Base-by-base conservation (phyloP, 2,329 filamentous ascomycete genomes). In the Nemania bipapillata region DNA sequence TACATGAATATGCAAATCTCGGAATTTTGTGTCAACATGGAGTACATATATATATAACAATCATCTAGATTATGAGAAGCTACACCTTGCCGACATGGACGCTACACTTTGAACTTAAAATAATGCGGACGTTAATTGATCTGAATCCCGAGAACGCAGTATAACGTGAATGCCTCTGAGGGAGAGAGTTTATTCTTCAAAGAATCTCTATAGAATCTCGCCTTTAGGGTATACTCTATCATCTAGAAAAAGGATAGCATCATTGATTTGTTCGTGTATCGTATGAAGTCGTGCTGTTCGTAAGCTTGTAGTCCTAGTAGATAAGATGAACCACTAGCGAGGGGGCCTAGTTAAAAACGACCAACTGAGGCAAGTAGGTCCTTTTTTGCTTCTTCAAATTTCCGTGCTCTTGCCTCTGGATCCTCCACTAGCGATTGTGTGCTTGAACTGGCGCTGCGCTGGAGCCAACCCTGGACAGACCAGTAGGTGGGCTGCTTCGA, bases 301-400 rank as follows among this genome's bases (percentile, higher is more conserved):
- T 58, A 65, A 63, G 68, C 37, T 52, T 62, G 17, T 50, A 30
- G 20, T 54, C 45, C 11, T 24, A 20, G 32, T 35, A 28, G 22
- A 30, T 11, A 26, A 40, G 32, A 26, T 37, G 11, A 50, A 11
- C 57, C 5, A 28, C 5, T 26, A 20, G 26, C 15, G 32, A 3
- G 8, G 15, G 9, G n/a, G 61, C 59, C 30, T 30, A 37, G 50
- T 74, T 53, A 78, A 50, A 72, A 49, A 17, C 73, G 73, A 8
- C 74, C 72, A 42, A 70, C 74, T 17, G 75, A 71, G 26, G 79
- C 79, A 17, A 84, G 80, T 17, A 87, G 78, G 37, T 85, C 80
- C 67, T 75, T 78, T 80, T 87, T 88, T 30, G 80, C 80, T 40
- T 81, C 80, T 60, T 84, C 83, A 45, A 87, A 79, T 53, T 83